Evolutionary conservation across 352 stramenopile species (phyloP).

Genomic region (Phytophthora constricta): DNA sequence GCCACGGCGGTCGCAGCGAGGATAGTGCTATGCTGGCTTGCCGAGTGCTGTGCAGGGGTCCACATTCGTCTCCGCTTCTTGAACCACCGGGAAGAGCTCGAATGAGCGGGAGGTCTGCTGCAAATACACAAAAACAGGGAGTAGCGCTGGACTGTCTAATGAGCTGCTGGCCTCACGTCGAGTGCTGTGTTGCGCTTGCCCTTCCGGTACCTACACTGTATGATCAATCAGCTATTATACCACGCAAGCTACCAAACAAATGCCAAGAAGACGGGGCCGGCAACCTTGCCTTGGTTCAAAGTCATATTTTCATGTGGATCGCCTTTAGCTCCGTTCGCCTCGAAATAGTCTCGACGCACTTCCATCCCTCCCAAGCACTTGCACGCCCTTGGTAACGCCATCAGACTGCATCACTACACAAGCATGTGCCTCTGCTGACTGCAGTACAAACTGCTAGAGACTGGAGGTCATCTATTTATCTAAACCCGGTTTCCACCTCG

Average conservation of each 20-base stretch:
- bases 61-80: constrained; percentile 17
- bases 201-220: no score
- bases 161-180: not conserved
- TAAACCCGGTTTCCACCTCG: constrained; percentile 32
- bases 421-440: not conserved
- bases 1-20: constrained; percentile 16
- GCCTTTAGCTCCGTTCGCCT: not conserved
- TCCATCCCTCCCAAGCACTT: no score
- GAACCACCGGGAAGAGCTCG: not conserved
- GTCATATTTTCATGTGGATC: constrained; percentile 2
- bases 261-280: not conserved
- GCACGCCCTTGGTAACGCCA: not conserved
- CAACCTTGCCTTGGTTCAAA: not conserved
- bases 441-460: not conserved
- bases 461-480: constrained; percentile 32
- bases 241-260: not conserved
- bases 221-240: not conserved
- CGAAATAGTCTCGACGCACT: no score
- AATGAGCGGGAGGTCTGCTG: not conserved
- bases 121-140: not conserved
- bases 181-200: no score
- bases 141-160: not conserved
- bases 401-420: not conserved
- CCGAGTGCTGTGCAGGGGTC: constrained; percentile 8
- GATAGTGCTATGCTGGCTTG: constrained; percentile 9